Base-by-base conservation (phyloP, 345 rosid genomes). In the Erysimum cheiranthoides region DNA sequence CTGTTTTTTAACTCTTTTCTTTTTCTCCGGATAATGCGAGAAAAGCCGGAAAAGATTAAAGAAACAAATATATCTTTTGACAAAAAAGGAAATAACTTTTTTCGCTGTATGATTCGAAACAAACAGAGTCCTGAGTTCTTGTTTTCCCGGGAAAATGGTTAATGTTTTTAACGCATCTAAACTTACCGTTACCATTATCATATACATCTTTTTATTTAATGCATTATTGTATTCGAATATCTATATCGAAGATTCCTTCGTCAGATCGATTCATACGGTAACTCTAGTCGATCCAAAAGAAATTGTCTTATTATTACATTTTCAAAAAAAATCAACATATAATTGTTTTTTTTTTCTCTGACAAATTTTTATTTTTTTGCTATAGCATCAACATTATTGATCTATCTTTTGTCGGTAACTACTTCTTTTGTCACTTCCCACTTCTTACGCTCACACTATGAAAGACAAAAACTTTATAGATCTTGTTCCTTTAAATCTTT, bases 331-430 rank as follows among this genome's bases (percentile, higher is more conserved):
- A n/a, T 32, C 2, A 66, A n/a, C 57, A 17, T 27, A 40, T 14
- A 25, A 9, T 68, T 14, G 28, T 31, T 65, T 47, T 21, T 18
- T 12, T 4, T 36, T 14, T 14, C 12, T 67, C 56, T 34, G 59
- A 50, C 31, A 34, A 67, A 65, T 0, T 6, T 36, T 28, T 52
- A 4, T 54, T 12, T 71, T 21, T 32, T 31, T 61, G 10, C 14
- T 27, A 35, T 62, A 64, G 47, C 38, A 42, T 53, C 49, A 40
- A 68, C 68, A 51, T 75, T 52, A 75, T 68, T 75, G 70, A 76
- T 70, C 66, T 35, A 54, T 21, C 65, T 76, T 76, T 54, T 62
- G 80, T 76, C 75, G 75, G 80, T 54, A 68, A n/a, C 75, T 27
- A 76, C 70, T 54, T 69, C 69, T 66, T 21, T 6, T 10, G 71